Conservation (phyloP, 495 filamentous ascomycete species). For the Aspergillus conjunctus region DNA sequence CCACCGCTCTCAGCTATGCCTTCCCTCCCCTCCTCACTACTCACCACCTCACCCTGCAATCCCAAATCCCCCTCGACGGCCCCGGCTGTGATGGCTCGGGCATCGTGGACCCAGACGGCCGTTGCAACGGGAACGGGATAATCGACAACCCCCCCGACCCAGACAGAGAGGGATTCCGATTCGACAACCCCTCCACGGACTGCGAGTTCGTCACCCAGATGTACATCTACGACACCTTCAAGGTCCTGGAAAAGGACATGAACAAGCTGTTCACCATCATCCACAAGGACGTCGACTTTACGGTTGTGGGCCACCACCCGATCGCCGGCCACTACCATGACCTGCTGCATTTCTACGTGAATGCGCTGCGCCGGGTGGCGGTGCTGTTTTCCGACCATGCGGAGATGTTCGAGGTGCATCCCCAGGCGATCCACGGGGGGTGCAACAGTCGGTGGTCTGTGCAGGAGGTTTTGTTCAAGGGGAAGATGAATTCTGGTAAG, state of each 20-base stretch:
- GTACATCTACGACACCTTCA: conserved; percentile 44
- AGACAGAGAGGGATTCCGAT: conserved; percentile 36
- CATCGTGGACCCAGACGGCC: conserved; percentile 16
- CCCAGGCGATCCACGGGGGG: conserved; percentile 38
- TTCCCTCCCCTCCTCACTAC: conserved; percentile 1
- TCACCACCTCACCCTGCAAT: neutral
- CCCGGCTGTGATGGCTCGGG: conserved; percentile 20
- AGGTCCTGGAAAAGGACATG: conserved; percentile 43
- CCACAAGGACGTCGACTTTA: conserved; percentile 40
- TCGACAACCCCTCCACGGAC: conserved; percentile 39
- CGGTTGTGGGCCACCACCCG: conserved; percentile 41
- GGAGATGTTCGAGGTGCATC: conserved; percentile 40
- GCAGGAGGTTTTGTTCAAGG: conserved; percentile 39
- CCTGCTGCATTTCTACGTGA: conserved; percentile 43
- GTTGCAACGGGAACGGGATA: conserved; percentile 21
- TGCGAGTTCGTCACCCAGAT: conserved; percentile 39
- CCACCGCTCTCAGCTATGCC: conserved; percentile 1
- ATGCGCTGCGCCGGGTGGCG: conserved; percentile 38
- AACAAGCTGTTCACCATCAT: conserved; percentile 37
- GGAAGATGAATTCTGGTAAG: conserved; percentile 41
- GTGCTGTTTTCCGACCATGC: conserved; percentile 35
- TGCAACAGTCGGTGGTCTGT: conserved; percentile 41
- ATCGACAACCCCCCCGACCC: conserved; percentile 21
- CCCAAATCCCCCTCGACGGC: conserved; percentile 11
- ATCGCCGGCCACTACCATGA: conserved; percentile 40